Base-by-base conservation (phyloP, 805 yeast species). In the Phaffomyces opuntiae region DNA sequence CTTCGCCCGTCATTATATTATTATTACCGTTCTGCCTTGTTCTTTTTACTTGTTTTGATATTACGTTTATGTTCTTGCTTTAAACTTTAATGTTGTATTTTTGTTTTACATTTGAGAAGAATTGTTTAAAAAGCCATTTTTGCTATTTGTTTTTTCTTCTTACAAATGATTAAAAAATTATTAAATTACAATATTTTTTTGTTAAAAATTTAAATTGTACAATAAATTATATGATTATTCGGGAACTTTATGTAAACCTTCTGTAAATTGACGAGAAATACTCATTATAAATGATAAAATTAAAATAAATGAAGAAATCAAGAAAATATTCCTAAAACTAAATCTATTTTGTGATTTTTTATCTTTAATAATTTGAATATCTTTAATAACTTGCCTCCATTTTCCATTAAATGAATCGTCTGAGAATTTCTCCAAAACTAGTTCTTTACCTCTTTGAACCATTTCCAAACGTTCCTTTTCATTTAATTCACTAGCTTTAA, bases 371-470 rank as follows among this genome's bases (percentile, higher is more conserved):
- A 9, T 26, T 11, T 46, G 38, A 19, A 51, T 43, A 27, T 40
- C 50, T 11, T 46, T 46, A 16, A 63, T 40, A 7, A 49, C 49
- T 34, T 54, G 47, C n/a, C 53, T 60, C 95, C 95, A 87, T 25
- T 66, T 63, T 8, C 50, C 52, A 35, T 70, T 75, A 57, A 87
- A 87, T 25, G 65, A 68, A 17, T 63, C 65, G 57, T 85, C 86
- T 6, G 87, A 78, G 56, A 87, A 87, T 58, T 77, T 73, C 42
- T 72, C 68, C 29, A 63, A 49, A 11, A 72, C 78, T 48, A 73
- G 60, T n/a, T 63, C 57, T 39, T 57, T 53, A 7, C 76, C 89
- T 36, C 77, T 61, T 11, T 58, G 49, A 16, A 85, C 68, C 53
- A 77, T 74, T 4, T 50, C 53, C 2, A 55, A 47, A 45, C 74